A percentile compares a stretch with the other conserved stretches of the same genome.
phyloP scores from a whole-genome alignment of 768 basidiomycete genomes.

The Russula sp. region DNA sequence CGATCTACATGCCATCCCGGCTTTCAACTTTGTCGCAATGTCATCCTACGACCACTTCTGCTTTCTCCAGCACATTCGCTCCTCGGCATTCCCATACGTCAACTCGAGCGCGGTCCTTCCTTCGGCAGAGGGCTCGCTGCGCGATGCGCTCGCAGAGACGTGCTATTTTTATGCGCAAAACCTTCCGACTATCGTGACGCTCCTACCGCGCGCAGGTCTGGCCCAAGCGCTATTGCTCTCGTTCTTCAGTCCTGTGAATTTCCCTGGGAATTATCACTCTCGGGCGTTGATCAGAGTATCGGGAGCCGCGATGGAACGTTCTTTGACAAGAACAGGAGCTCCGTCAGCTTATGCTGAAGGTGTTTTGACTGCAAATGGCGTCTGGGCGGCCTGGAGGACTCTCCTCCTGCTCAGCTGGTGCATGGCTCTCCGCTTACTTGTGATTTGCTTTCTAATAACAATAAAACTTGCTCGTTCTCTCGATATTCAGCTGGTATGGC shows the following conservation, averaged over 20 bases:
- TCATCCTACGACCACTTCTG: slow-evolving; percentile 80
- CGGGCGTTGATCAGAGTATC: slow-evolving; percentile 44
- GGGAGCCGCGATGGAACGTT: slow-evolving; percentile 66
- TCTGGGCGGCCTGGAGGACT: slow-evolving; percentile 75
- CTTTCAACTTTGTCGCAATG: slow-evolving; percentile 70
- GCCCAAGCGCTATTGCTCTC: slow-evolving; percentile 66
- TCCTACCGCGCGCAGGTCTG: slow-evolving; percentile 80
- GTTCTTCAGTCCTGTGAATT: slow-evolving; percentile 47
- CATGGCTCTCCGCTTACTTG: not conserved
- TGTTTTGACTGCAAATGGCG: slow-evolving; percentile 73
- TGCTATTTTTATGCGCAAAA: slow-evolving; percentile 85
- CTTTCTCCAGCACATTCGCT: slow-evolving; percentile 80
- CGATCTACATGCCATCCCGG: slow-evolving; percentile 79
- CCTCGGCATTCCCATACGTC: slow-evolving; percentile 58
- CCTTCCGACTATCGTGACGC: slow-evolving; percentile 72
- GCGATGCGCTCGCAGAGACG: slow-evolving; percentile 73
- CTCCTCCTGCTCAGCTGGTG: slow-evolving; percentile 70
- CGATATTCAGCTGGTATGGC: slow-evolving; percentile 71
- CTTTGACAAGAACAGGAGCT: slow-evolving; percentile 56
- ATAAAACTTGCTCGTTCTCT: slow-evolving; percentile 54
- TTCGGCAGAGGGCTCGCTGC: slow-evolving; percentile 34
- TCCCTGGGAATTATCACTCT: slow-evolving; percentile 47
- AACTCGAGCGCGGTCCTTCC: slow-evolving; percentile 39
- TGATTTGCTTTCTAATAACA: too few species aligned
- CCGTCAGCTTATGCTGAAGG: slow-evolving; percentile 77